Conservation (phyloP, 2,329 filamentous ascomycete species). For the Lachnellula arida region DNA sequence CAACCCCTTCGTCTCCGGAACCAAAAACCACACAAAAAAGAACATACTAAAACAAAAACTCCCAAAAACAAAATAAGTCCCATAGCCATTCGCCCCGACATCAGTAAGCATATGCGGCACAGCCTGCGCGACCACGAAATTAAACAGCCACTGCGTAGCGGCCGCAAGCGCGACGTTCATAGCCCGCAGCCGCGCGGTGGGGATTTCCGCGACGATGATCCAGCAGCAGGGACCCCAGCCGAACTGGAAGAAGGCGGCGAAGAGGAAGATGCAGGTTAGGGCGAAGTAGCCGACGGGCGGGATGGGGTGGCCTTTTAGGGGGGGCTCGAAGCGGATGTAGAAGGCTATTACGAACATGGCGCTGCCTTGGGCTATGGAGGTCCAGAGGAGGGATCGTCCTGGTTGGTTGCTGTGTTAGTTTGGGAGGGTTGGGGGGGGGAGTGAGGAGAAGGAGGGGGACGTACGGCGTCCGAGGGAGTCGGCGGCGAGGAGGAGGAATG, state of each 20-base stretch:
- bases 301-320: conserved; percentile 47
- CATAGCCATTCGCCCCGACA: conserved; percentile 42
- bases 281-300: conserved; percentile 65
- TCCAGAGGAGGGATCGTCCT: conserved; percentile 52
- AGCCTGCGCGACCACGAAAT: conserved; percentile 65
- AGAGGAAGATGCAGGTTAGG: conserved; percentile 67
- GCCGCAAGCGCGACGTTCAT: conserved; percentile 65
- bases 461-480: conserved; percentile 63
- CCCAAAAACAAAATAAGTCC: conserved; percentile 66
- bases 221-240: conserved; percentile 68
- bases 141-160: conserved; percentile 69
- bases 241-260: conserved; percentile 65
- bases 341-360: conserved; percentile 69
- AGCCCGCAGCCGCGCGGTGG: conserved; percentile 59
- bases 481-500: conserved; percentile 62
- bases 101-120: conserved; percentile 63
- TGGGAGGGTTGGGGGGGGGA: too few relatives aligned
- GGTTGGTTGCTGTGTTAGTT: neutral
- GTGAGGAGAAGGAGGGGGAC: conserved; percentile 4
- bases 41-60: conserved; percentile 60
- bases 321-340: conserved; percentile 60
- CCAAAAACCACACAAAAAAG: conserved; percentile 32
- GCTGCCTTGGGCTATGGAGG: conserved; percentile 54
- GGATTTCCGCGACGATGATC: conserved; percentile 68
- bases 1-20: conserved; percentile 65